Evolutionary conservation across 495 filamentous ascomycete genomes (phyloP), one percentile per base, ranked within the genome.

Genomic region (Penicillium bovifimosum): DNA sequence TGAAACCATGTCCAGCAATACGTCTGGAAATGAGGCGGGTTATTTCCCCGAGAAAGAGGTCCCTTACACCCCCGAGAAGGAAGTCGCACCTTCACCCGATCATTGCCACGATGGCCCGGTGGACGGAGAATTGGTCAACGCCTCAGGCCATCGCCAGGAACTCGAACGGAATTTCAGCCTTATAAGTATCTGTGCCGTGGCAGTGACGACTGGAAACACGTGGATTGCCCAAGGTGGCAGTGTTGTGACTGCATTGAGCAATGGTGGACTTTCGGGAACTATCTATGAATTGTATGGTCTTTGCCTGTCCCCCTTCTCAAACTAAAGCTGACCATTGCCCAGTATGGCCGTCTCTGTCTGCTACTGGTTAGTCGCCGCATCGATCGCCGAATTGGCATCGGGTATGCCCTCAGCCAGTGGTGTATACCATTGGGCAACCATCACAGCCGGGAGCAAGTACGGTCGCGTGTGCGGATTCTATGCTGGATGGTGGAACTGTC

Each of bases 351-450:
- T 76, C 1, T 76, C 75, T 4, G 46, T 78, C 14, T 80, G 74
- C 44, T 81, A 81, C 54, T 73, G 70, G 54, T 58, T 80, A 24
- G 75, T 80, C 32, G 76, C 76, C 1, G 77, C 80, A 4, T 84
- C 79, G 3, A 79, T 87, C 31, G 81, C 83, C 7, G 81, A 92
- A 72, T 74, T 93, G 54, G 87, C 88, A 26, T 91, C 87, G 5
- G 80, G 86, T 5, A 86, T 95, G 62, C 88, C 89, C 10, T 90
- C 87, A 0, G 75, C 84, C n/a, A 86, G 83, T 50, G 88, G 88
- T 54, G 71, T 95, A 2, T 92, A 92, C 56, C 88, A 93, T 64
- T 93, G 88, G 88, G 87, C 88, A 5, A 83, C 84, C 0, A 77
- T 91, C 13, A 88, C 88, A 0, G 82, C 80, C 5, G 87, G 87